phyloP scores from a whole-genome alignment of 148 eudicot species.

The Beta vulgaris region DNA sequence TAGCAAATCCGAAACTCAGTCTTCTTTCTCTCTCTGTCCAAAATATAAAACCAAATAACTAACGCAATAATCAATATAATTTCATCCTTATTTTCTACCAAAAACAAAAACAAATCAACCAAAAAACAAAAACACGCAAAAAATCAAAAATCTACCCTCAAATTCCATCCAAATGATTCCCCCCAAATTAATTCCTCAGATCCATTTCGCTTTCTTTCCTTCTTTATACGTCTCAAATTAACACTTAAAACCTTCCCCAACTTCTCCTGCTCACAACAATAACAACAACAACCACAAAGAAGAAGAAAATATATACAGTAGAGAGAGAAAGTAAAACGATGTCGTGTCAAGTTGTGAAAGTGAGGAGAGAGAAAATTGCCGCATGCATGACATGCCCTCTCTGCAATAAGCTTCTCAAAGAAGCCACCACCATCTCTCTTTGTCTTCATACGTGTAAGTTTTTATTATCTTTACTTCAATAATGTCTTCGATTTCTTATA shows the following conservation, averaged over 20 bases:
- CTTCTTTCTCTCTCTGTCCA: neutral
- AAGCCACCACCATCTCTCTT: slow-evolving; percentile 63
- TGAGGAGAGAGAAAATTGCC: slow-evolving; percentile 55
- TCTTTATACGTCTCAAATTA: neutral
- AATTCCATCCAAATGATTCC: neutral
- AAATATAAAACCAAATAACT: neutral
- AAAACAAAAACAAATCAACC: neutral
- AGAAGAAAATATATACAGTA: too few species aligned
- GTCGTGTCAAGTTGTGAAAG: slow-evolving; percentile 61
- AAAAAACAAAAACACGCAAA: neutral
- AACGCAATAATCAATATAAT: neutral
- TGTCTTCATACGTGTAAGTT: slow-evolving; percentile 91
- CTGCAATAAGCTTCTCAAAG: slow-evolving; percentile 60
- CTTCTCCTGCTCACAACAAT: neutral
- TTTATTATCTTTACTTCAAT: neutral
- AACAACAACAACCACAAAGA: too few species aligned
- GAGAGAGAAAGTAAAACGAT: slow-evolving; percentile 28
- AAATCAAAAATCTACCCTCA: neutral
- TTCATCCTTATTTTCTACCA: neutral
- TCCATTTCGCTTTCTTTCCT: slow-evolving; percentile 17
- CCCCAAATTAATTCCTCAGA: slow-evolving; percentile 10
- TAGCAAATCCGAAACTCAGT: neutral
- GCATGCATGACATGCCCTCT: slow-evolving; percentile 97
- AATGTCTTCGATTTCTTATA: neutral
- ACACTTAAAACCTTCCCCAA: neutral